A percentile compares a stretch with the other conserved stretches of the same genome.
These are phyloP conservation scores for Syzygium grande DNA, from an alignment of 345 rosid species.

Conservation along the genomic window DNA sequence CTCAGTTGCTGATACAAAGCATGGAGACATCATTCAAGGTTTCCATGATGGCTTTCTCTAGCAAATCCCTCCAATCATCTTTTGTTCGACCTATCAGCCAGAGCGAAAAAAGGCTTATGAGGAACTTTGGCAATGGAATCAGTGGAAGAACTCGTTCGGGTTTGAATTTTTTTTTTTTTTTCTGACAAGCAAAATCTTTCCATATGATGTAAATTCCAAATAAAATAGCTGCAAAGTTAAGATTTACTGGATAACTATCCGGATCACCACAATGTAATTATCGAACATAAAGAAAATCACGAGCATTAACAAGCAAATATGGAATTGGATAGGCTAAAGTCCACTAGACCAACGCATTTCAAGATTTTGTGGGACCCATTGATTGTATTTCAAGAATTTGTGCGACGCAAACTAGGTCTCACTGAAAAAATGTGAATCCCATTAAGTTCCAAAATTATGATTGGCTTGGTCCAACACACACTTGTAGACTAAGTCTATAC, in stretches of 20 bases:
- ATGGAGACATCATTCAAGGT: not conserved
- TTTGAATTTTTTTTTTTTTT: not conserved
- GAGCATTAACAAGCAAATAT: not conserved
- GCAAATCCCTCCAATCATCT: not conserved
- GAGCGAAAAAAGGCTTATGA: not conserved
- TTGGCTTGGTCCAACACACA: not conserved
- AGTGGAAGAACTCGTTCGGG: not conserved
- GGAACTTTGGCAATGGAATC: not conserved
- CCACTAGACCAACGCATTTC: not conserved
- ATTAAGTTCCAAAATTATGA: not conserved
- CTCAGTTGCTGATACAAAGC: not conserved
- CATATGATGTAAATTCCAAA: not conserved
- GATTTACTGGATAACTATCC: not conserved
- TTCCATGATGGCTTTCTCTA: not conserved
- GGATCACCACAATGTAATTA: not conserved
- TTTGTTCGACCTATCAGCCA: not conserved
- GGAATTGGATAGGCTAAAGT: not conserved
- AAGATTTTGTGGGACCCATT: not conserved
- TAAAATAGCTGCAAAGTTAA: not conserved
- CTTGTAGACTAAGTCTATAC: not conserved
- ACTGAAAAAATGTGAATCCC: not conserved
- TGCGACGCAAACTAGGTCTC: not conserved
- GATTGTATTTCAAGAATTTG: not conserved
- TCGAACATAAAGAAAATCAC: not conserved
- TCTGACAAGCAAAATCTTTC: not conserved